phyloP scores from a whole-genome alignment of 2,329 filamentous ascomycete genomes.

The Ophiocordyceps robertsii region DNA sequence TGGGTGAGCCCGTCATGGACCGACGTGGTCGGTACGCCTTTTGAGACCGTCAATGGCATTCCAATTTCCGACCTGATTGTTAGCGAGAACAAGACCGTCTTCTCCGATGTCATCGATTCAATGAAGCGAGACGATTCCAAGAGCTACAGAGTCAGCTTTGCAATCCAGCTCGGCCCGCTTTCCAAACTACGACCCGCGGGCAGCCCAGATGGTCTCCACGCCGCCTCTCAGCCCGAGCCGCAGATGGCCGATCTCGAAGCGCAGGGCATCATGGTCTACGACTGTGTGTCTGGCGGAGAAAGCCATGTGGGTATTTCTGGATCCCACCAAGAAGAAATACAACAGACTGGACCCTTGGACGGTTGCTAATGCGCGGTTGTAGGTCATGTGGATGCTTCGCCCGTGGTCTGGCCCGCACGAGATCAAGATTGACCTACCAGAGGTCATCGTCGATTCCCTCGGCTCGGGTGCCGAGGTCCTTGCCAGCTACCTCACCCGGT shows the following conservation, averaged over 20 bases:
- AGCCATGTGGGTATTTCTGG: slow-evolving; percentile 61
- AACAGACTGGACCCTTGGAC: background rate
- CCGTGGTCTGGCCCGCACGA: slow-evolving; percentile 80
- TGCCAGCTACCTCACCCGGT: slow-evolving; percentile 78
- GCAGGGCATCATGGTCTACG: slow-evolving; percentile 97
- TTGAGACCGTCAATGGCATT: slow-evolving; percentile 59
- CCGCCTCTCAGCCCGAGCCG: slow-evolving; percentile 18
- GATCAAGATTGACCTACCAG: slow-evolving; percentile 88
- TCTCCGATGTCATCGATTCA: slow-evolving; percentile 70
- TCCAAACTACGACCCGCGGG: slow-evolving; percentile 45
- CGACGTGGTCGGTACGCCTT: slow-evolving; percentile 74
- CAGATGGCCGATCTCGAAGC: slow-evolving; percentile 69
- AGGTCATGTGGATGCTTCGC: slow-evolving; percentile 99
- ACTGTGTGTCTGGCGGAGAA: slow-evolving; percentile 70
- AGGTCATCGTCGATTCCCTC: slow-evolving; percentile 79
- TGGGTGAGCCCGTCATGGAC: slow-evolving; percentile 97
- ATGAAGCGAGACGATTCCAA: slow-evolving; percentile 89
- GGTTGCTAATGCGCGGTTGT: slow-evolving; percentile 2
- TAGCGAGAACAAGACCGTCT: slow-evolving; percentile 63
- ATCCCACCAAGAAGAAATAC: background rate
- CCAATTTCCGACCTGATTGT: slow-evolving; percentile 70
- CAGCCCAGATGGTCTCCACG: slow-evolving; percentile 19
- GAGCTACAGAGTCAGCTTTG: slow-evolving; percentile 80
- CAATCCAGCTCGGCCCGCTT: slow-evolving; percentile 53
- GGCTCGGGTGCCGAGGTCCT: slow-evolving; percentile 91